Conservation (phyloP, 176 grass and related monocot genomes). For the Zoysia pacifica region DNA sequence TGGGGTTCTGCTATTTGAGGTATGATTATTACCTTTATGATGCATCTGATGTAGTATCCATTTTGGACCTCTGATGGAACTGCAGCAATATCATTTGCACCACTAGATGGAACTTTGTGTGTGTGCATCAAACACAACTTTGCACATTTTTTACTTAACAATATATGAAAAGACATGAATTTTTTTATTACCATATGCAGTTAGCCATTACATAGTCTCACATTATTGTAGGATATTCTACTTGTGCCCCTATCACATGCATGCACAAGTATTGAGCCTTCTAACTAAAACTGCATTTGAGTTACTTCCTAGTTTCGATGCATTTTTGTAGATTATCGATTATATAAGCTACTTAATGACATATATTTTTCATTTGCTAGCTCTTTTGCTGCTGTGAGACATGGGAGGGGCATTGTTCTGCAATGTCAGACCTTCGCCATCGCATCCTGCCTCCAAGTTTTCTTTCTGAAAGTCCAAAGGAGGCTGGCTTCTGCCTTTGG, state of each 20-base stretch:
- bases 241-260: constrained; percentile 3
- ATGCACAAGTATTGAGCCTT: neutral
- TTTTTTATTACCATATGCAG: constrained; percentile 15
- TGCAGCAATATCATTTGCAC: constrained; percentile 14
- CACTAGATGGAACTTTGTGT: constrained; percentile 2
- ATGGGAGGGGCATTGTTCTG: constrained; percentile 78
- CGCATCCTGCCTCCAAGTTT: constrained; percentile 90
- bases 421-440: constrained; percentile 84
- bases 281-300: constrained; percentile 27
- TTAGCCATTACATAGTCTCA: constrained; percentile 1
- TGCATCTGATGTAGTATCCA: constrained; percentile 10
- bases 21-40: constrained; percentile 38
- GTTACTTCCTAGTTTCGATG: constrained; percentile 33
- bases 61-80: constrained; percentile 29
- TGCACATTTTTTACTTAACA: neutral
- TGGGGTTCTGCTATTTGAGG: constrained; percentile 98
- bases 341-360: constrained; percentile 22
- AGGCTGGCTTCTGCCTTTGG: constrained; percentile 97
- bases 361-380: constrained; percentile 41
- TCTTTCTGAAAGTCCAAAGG: constrained; percentile 82
- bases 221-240: neutral
- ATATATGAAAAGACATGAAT: constrained; percentile 4
- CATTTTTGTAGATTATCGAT: constrained; percentile 25
- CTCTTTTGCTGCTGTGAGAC: constrained; percentile 82
- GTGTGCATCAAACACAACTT: neutral